Base-by-base conservation (phyloP, 441 rosid genomes). In the Pelargonium citronellum region DNA sequence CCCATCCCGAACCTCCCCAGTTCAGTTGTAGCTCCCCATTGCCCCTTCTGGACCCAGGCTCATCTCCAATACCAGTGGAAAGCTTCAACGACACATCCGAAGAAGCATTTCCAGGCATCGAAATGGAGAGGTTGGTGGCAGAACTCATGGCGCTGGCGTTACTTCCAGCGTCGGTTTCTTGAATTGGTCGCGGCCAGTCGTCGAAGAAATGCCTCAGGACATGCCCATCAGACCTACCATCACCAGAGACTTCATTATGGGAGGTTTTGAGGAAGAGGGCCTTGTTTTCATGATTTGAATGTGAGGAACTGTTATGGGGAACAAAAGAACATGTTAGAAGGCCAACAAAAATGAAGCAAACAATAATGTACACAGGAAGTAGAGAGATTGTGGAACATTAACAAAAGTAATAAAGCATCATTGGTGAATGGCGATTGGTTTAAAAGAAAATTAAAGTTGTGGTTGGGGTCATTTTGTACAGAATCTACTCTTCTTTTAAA, bases 141-240 rank as follows among this genome's bases (percentile, higher is more conserved):
- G 24, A 22, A 39, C 67, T 81, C 65, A 71, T 70, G 6, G 67
- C 64, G 70, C 74, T 82, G 44, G 79, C 78, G 62, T 79, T 80
- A 49, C 73, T 77, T 49, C 82, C 75, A 10, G 61, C 82, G 63
- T 82, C 88, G 1, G 86, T 43, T 16, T 87, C 91, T 57, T 84
- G 82, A 6, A 71, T 51, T 0, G 92, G 74, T 49, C 96, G 74
- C 0, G 98, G 98, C 96, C 95, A 95, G 74, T 95, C 98, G 37
- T 95, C 92, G 27, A 95, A 92, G 76, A 95, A 95, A 66, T 78
- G 96, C 77, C 99, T 80, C 67, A 92, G 74, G 55, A 85, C 80
- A 43, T 79, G 97, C 39, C 88, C 92, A n/a, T 86, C 87, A 34
- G 83, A 71, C 51, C 81, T 78, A 71, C 77, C 69, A 61, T 66